A percentile compares a stretch with the other conserved stretches of the same genome.
These are phyloP conservation scores for Gamarada debralockiae DNA, from an alignment of 495 filamentous ascomycete species.

Conservation along the genomic window DNA sequence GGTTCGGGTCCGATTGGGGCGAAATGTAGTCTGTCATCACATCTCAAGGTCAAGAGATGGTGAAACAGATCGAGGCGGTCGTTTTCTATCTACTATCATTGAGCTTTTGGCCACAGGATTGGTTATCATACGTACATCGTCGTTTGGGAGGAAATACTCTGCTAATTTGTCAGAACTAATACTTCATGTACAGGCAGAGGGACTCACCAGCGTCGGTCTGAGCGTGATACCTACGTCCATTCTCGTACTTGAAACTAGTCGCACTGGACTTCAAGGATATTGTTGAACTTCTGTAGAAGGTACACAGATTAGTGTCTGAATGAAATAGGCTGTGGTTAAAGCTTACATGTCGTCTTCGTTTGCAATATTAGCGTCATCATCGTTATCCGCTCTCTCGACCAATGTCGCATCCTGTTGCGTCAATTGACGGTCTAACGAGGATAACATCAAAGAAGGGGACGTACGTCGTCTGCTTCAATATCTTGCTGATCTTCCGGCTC, in stretches of 20 bases:
- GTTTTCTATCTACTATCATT: background rate
- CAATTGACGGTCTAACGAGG: too few relatives aligned
- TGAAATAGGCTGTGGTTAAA: too few relatives aligned
- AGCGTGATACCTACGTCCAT: constrained; percentile 31
- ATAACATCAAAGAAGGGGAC: too few relatives aligned
- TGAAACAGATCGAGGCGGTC: constrained; percentile 42
- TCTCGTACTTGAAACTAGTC: constrained; percentile 26
- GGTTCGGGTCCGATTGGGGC: constrained; percentile 45
- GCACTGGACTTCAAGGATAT: constrained; percentile 25
- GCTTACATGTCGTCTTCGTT: too few relatives aligned
- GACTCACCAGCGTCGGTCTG: constrained; percentile 33
- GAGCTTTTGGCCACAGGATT: background rate
- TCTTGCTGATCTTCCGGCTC: too few relatives aligned
- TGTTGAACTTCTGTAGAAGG: constrained; percentile 7
- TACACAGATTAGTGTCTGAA: too few relatives aligned
- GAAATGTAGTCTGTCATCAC: constrained; percentile 44
- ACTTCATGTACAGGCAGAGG: background rate
- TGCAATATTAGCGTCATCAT: too few relatives aligned
- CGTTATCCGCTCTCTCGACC: too few relatives aligned
- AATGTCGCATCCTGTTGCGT: too few relatives aligned
- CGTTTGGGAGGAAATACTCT: background rate
- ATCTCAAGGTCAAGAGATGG: constrained; percentile 35
- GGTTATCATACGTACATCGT: background rate
- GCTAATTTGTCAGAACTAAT: background rate
- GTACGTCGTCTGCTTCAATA: too few relatives aligned